Conservation (phyloP, 2,329 filamentous ascomycete genomes). For the Colletotrichum sp. region DNA sequence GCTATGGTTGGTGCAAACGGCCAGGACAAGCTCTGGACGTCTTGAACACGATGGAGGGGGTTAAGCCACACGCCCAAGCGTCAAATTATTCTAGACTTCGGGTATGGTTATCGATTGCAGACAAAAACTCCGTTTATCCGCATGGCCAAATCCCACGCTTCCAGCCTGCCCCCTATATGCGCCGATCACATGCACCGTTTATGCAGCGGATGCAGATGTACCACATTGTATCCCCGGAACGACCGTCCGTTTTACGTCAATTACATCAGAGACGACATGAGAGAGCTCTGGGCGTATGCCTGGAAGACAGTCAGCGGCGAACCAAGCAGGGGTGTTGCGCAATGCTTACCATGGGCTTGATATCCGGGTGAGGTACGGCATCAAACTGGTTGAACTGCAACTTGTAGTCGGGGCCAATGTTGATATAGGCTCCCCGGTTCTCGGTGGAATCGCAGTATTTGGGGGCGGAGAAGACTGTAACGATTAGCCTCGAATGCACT, state of each 20-base stretch:
- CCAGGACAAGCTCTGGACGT: constrained; percentile 53
- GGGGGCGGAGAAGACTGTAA: constrained; percentile 88
- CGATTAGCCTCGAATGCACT: constrained; percentile 27
- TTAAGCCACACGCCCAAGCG: constrained; percentile 1
- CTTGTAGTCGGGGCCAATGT: constrained; percentile 90
- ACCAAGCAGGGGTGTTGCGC: background rate
- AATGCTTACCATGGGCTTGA: constrained; percentile 81
- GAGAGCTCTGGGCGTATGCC: constrained; percentile 85
- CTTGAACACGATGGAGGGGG: constrained; percentile 36
- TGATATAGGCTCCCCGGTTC: constrained; percentile 98
- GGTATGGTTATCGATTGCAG: constrained; percentile 11
- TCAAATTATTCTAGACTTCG: constrained; percentile 17
- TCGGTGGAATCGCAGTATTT: constrained; percentile 98
- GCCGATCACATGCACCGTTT: constrained; percentile 18
- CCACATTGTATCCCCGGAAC: background rate
- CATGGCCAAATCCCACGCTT: constrained; percentile 16
- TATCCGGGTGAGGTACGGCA: constrained; percentile 93
- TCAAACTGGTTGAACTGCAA: constrained; percentile 93
- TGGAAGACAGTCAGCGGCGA: constrained; percentile 39
- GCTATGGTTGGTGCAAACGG: constrained; percentile 57
- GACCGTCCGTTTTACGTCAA: background rate
- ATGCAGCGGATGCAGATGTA: constrained; percentile 21
- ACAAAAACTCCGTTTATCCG: constrained; percentile 23
- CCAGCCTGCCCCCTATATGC: constrained; percentile 14
- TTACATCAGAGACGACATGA: constrained; percentile 79